These are phyloP conservation scores for Closterium sp. DNA, from an alignment of 139 green algal genomes.

Conservation along the genomic window DNA sequence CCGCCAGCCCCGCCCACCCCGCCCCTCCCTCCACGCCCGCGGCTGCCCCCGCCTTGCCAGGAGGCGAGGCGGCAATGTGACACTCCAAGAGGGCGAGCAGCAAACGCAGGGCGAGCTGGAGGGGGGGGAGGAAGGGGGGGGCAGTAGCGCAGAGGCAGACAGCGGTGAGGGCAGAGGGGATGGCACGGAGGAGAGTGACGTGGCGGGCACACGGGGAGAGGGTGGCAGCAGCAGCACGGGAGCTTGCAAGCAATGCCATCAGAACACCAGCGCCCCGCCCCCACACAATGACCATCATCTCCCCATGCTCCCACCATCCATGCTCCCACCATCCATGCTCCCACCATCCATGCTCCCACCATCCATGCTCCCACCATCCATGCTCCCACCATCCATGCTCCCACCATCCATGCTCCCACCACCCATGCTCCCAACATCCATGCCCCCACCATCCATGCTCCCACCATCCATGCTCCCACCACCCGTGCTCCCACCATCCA, in stretches of 20 bases:
- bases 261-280: background rate
- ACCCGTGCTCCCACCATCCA: no score
- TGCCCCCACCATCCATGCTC: no score
- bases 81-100: background rate
- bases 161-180: background rate
- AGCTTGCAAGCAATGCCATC: background rate
- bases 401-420: no score
- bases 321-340: background rate
- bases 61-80: no score
- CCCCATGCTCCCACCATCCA: background rate
- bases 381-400: no score
- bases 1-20: slow-evolving; percentile 15
- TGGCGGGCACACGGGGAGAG: background rate
- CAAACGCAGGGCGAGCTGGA: slow-evolving; percentile 5
- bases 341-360: background rate
- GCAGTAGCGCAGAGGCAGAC: background rate
- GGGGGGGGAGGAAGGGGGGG: background rate
- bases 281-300: background rate
- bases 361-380: background rate
- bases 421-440: no score
- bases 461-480: no score
- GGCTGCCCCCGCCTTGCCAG: no score
- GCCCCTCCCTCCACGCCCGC: background rate
- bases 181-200: background rate
- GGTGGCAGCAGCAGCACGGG: background rate